Conservation (phyloP, 78 protist genomes). For the Bigelowiella natans region DNA sequence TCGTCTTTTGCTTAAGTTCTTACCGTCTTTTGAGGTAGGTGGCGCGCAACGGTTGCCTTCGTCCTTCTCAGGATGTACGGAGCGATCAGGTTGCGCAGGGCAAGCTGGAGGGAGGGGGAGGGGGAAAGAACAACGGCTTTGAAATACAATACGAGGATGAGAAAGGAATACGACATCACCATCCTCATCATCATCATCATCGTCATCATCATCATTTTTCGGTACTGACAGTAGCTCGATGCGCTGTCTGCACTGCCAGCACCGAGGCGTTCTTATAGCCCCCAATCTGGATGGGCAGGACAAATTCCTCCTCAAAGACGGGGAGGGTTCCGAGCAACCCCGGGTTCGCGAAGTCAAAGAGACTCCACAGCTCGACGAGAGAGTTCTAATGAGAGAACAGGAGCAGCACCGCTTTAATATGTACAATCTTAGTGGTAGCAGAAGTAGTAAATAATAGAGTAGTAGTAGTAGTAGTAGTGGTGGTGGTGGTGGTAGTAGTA, state of each 20-base stretch:
- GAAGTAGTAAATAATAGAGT: not conserved
- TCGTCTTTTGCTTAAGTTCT: too few relatives aligned
- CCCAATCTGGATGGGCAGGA: conserved; percentile 70
- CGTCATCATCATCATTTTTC: too few relatives aligned
- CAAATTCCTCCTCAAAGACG: conserved; percentile 57
- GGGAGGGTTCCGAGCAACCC: conserved; percentile 66
- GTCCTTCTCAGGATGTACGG: conserved; percentile 82
- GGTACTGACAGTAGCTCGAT: not conserved
- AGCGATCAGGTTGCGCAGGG: conserved; percentile 65
- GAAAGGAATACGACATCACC: too few relatives aligned
- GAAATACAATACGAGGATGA: conserved; percentile 65
- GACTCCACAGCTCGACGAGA: conserved; percentile 93
- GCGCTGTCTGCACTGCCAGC: conserved; percentile 29
- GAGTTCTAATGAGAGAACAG: conserved; percentile 94
- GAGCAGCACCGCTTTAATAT: conserved; percentile 41
- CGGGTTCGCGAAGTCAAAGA: conserved; percentile 92
- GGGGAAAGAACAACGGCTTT: too few relatives aligned
- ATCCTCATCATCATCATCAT: too few relatives aligned
- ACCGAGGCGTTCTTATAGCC: conserved; percentile 46
- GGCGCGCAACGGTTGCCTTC: conserved; percentile 41
- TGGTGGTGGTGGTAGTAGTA: not conserved
- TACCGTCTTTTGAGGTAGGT: not conserved
- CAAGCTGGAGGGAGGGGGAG: too few relatives aligned
- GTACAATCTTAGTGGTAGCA: not conserved
- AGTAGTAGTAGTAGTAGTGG: not conserved